Base-by-base conservation (phyloP, 768 basidiomycete species). In the Crepidotus variabilis region DNA sequence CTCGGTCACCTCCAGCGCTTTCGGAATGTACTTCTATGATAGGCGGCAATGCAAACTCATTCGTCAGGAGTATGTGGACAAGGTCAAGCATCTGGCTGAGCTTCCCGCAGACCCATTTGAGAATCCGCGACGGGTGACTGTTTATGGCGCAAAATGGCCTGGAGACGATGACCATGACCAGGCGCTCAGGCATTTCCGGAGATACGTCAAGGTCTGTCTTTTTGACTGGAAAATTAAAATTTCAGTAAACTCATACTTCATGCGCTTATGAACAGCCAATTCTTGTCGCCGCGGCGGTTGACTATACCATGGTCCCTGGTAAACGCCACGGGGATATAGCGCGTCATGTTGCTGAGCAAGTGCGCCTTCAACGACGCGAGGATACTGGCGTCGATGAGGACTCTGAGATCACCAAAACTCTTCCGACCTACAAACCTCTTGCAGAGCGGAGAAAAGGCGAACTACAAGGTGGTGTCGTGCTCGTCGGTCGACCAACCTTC, bases 151-250 rank as follows among this genome's bases (percentile, higher is more conserved):
- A 23, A 92, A 90, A 71, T 97, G 94, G 86, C 95, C 95, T 0
- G 94, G 90, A 23, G 97, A 99, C 70, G 92, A 95, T 64, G 94
- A 98, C 67, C 85, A 87, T 60, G 86, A 94, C 68, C 82, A 90
- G 57, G 81, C 86, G 55, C 75, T 92, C 69, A 86, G 79, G 73
- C 92, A 93, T 77, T 98, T 98, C 77, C 88, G 91, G 70, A 93
- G 91, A 78, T 98, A 97, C 73, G 85, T 98, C 76, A 96, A 97
- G 89, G 97, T 97, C 60, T 61, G 84, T 48, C 54, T 52, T 53
- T 39, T 54, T 55, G 32, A 55, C 62, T 52, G 61, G 65, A 60
- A 20, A 56, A 45, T 47, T 50, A 47, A 28, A 21, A 23, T 32
- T n/a, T 28, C n/a, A 6, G 45, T 20, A 22, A 16, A 20, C 32